These are phyloP conservation scores for Waltergamsia citrina DNA, from an alignment of 2,329 filamentous ascomycete genomes.

Conservation along the genomic window DNA sequence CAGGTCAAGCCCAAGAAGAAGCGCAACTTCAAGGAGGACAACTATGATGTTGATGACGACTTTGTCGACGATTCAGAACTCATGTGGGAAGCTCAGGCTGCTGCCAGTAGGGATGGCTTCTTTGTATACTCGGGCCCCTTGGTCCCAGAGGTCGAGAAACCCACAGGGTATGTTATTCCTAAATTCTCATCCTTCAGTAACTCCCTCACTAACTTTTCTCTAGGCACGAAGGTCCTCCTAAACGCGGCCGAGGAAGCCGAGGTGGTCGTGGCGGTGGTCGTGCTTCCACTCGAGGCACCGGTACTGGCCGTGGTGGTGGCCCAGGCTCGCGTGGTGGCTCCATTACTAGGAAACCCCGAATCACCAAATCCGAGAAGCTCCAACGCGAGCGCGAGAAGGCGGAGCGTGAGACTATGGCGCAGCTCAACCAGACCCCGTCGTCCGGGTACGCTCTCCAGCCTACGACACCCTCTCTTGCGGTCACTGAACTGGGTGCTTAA, in stretches of 20 bases:
- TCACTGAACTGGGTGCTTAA: conserved; percentile 24
- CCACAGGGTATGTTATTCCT: conserved; percentile 34
- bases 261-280: conserved; percentile 45
- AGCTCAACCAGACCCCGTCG: conserved; percentile 25
- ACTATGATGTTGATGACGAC: conserved; percentile 75
- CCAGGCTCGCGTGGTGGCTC: conserved; percentile 69
- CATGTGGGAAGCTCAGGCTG: conserved; percentile 90
- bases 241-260: conserved; percentile 49
- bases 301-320: conserved; percentile 36
- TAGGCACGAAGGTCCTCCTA: conserved; percentile 65
- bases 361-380: conserved; percentile 78
- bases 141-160: conserved; percentile 76
- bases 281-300: conserved; percentile 46
- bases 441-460: conserved; percentile 27
- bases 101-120: conserved; percentile 90
- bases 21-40: conserved; percentile 70
- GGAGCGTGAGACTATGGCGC: conserved; percentile 51
- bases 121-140: conserved; percentile 95
- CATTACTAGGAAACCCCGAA: conserved; percentile 70
- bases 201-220: conserved; percentile 20
- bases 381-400: conserved; percentile 74
- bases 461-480: conserved; percentile 23
- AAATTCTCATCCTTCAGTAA: not conserved
- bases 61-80: conserved; percentile 92
- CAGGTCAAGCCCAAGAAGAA: conserved; percentile 66